phyloP scores from a whole-genome alignment of 116 monocot genomes.

The Posidonia oceanica region DNA sequence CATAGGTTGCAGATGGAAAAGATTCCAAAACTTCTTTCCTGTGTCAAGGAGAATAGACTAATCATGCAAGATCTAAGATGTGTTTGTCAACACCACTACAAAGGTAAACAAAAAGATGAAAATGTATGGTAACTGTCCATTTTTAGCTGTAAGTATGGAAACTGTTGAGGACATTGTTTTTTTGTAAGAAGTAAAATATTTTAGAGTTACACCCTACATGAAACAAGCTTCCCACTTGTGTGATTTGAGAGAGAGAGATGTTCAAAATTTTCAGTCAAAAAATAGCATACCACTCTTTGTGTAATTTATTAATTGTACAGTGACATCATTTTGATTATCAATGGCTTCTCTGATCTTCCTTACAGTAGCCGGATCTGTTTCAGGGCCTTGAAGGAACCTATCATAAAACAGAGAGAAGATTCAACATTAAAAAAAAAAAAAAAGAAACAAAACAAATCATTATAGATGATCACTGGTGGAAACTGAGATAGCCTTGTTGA shows the following conservation, averaged over 20 bases:
- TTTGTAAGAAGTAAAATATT: not conserved
- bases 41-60: slow-evolving; percentile 2
- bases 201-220: not conserved
- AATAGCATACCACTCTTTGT: slow-evolving; percentile 73
- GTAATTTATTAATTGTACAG: slow-evolving; percentile 93
- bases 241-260: slow-evolving; percentile 34
- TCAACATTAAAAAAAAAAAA: not conserved
- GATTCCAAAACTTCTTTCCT: slow-evolving; percentile 99
- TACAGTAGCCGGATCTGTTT: slow-evolving; percentile 86
- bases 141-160: no score
- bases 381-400: slow-evolving; percentile 98
- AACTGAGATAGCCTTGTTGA: not conserved
- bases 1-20: slow-evolving; percentile 98
- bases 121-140: no score
- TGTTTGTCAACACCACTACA: no score
- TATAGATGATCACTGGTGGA: not conserved
- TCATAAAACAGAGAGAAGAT: slow-evolving; percentile 7
- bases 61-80: not conserved
- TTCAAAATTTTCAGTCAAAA: no score
- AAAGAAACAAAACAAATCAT: not conserved
- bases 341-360: slow-evolving; percentile 93
- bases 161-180: no score
- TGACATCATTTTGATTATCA: slow-evolving; percentile 83
- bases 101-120: no score
- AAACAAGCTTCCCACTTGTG: slow-evolving; percentile 54